Conservation (phyloP, 768 basidiomycete genomes). For the Auricularia sp. region DNA sequence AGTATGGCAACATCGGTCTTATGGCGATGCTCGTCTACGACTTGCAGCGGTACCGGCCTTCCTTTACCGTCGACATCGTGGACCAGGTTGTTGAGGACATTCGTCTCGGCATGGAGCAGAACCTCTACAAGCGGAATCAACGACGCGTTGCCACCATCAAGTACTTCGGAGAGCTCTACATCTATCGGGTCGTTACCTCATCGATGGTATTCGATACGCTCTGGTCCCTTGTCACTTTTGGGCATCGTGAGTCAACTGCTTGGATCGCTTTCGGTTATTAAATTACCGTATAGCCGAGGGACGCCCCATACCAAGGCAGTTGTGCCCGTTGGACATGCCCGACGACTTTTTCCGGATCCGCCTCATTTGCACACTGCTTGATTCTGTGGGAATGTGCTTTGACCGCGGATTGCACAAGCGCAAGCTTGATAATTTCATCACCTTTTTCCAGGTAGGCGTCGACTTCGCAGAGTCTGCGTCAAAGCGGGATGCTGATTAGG, state of each 20-base stretch:
- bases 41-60: constrained; percentile 83
- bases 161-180: constrained; percentile 94
- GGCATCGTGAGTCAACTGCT: constrained; percentile 65
- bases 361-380: constrained; percentile 82
- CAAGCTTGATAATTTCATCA: constrained; percentile 86
- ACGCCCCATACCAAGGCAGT: constrained; percentile 69
- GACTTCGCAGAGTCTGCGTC: no score
- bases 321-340: constrained; percentile 73
- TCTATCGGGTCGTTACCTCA: constrained; percentile 85
- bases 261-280: neutral
- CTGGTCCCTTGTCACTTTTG: constrained; percentile 92
- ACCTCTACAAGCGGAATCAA: constrained; percentile 92
- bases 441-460: constrained; percentile 75
- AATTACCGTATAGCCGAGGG: constrained; percentile 57
- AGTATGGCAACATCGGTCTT: constrained; percentile 78
- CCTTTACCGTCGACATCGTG: constrained; percentile 78
- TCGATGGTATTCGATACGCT: constrained; percentile 85
- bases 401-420: constrained; percentile 86
- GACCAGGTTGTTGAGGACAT: constrained; percentile 95
- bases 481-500: no score
- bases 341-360: constrained; percentile 95
- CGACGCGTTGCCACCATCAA: constrained; percentile 84
- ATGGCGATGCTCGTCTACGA: constrained; percentile 94
- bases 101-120: constrained; percentile 82
- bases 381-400: constrained; percentile 97